A percentile compares a stretch with the other conserved stretches of the same genome.
Conservation (phyloP, 306 rosid species). For the apple (Malus domestica) region DNA sequence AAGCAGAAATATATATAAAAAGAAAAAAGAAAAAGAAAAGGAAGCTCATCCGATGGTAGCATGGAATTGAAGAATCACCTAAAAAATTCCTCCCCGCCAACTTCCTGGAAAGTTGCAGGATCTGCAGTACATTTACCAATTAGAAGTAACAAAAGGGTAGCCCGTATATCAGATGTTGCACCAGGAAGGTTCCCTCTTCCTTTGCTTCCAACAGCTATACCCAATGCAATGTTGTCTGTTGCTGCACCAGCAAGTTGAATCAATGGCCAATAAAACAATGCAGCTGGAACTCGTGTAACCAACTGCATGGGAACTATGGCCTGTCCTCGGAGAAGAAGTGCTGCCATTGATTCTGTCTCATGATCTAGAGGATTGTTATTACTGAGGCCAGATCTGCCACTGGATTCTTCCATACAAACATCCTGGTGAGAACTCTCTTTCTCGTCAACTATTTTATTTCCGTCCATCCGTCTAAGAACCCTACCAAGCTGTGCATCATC, state of each 20-base stretch:
- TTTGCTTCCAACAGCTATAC: constrained; percentile 98
- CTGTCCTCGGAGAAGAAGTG: constrained; percentile 75
- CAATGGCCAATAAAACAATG: constrained; percentile 87
- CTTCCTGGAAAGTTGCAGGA: constrained; percentile 76
- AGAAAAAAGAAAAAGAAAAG: constrained; percentile 13
- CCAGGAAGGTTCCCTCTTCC: constrained; percentile 98
- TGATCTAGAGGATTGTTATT: constrained; percentile 47
- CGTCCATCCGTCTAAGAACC: constrained; percentile 26
- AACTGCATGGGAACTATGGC: constrained; percentile 93
- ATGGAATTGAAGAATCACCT: constrained; percentile 49
- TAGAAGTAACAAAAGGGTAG: constrained; percentile 82
- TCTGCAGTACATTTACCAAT: constrained; percentile 95
- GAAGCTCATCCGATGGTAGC: constrained; percentile 1
- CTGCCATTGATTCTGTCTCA: constrained; percentile 75
- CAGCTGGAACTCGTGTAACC: constrained; percentile 90
- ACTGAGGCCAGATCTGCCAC: constrained; percentile 37
- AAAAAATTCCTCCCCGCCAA: constrained; percentile 81
- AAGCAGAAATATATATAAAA: neutral
- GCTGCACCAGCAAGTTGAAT: constrained; percentile 98
- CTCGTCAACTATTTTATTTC: constrained; percentile 37
- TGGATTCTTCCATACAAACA: constrained; percentile 48
- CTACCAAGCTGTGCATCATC: constrained; percentile 48
- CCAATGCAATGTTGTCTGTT: constrained; percentile 86
- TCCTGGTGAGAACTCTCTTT: constrained; percentile 38
- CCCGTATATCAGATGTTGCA: constrained; percentile 90